phyloP scores from a whole-genome alignment of 148 eudicot species.

The Bassia scoparia region DNA sequence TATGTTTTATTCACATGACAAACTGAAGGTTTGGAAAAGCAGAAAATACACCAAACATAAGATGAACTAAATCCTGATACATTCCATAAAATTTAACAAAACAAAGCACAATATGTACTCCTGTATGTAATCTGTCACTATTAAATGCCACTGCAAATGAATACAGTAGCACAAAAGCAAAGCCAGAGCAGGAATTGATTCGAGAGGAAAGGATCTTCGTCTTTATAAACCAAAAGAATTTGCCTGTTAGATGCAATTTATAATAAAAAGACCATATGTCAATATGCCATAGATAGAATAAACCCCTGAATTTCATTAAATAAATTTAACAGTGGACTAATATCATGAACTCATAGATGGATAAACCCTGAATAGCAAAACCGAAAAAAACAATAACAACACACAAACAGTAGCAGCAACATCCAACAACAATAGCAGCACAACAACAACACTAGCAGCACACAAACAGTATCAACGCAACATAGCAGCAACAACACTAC shows the following conservation, averaged over 20 bases:
- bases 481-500: too few relatives aligned
- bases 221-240: slow-evolving; percentile 26
- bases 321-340: not conserved
- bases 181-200: slow-evolving; percentile 31
- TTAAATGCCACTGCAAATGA: slow-evolving; percentile 40
- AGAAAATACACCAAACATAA: too few relatives aligned
- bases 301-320: not conserved
- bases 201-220: slow-evolving; percentile 31
- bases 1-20: too few relatives aligned
- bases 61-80: not conserved
- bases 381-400: too few relatives aligned
- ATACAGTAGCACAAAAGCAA: slow-evolving; percentile 45
- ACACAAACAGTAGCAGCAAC: too few relatives aligned
- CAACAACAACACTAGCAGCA: too few relatives aligned
- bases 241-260: slow-evolving; percentile 19
- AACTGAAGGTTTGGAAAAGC: too few relatives aligned
- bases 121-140: slow-evolving; percentile 41
- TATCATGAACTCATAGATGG: not conserved
- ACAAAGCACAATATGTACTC: slow-evolving; percentile 29
- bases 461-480: too few relatives aligned
- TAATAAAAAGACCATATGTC: slow-evolving; percentile 6
- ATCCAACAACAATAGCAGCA: too few relatives aligned
- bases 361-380: too few relatives aligned
- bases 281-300: not conserved
- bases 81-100: not conserved